Percentiles rank a stretch among this genome's conserved stretches.
phyloP scores from a whole-genome alignment of 2,329 filamentous ascomycete species.

The Sporothrix phasma region DNA sequence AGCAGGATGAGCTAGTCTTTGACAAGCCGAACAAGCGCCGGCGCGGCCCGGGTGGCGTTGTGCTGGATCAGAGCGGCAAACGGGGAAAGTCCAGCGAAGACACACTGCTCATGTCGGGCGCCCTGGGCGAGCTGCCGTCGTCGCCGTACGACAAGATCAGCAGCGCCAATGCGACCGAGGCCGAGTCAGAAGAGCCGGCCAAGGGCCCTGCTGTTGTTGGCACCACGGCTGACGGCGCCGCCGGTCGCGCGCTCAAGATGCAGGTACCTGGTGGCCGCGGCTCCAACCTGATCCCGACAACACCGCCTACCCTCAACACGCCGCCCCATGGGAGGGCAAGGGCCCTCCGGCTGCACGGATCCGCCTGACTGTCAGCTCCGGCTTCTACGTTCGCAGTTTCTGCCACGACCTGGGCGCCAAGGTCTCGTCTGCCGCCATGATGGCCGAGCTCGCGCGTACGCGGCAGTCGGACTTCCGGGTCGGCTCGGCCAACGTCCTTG shows the following conservation, averaged over 20 bases:
- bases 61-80: constrained; percentile 21
- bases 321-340: constrained; percentile 50
- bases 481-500: constrained; percentile 59
- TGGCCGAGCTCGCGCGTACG: constrained; percentile 73
- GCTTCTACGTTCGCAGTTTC: constrained; percentile 92
- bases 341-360: constrained; percentile 70
- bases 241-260: neutral
- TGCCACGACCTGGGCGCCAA: constrained; percentile 84
- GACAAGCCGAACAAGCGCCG: constrained; percentile 36
- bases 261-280: constrained; percentile 33
- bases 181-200: neutral
- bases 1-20: constrained; percentile 46
- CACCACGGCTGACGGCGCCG: neutral
- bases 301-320: constrained; percentile 33
- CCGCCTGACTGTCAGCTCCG: constrained; percentile 85
- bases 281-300: constrained; percentile 43
- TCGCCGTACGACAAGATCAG: constrained; percentile 20
- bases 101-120: constrained; percentile 48
- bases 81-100: constrained; percentile 12
- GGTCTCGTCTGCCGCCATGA: constrained; percentile 70
- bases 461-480: constrained; percentile 74
- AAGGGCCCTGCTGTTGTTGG: neutral
- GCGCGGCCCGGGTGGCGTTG: constrained; percentile 20
- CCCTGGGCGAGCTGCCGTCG: constrained; percentile 42
- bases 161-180: neutral